Evolutionary conservation across 176 grass and related monocot genomes (phyloP), one percentile per base, ranked within the genome.

Genomic region (Phoenix dactylifera): DNA sequence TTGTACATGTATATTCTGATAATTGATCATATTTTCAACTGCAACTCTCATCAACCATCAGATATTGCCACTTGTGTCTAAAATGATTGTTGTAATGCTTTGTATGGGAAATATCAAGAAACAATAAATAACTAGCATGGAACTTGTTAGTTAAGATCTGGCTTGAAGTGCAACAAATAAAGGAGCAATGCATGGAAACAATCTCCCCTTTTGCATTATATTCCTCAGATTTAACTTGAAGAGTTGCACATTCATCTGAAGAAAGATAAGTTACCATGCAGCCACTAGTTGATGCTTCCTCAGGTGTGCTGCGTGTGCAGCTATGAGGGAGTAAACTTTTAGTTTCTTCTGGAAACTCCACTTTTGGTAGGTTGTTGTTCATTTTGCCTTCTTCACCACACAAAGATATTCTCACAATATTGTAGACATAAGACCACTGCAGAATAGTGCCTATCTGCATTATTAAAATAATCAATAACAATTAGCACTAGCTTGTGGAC

Each of bases 371-470:
- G 70, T 19, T 51, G 49, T 16, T 19, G 65, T 26, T 52, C 0
- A 10, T 18, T 49, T 62, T 26, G 56, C 30, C 78, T 70, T 82
- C 65, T n/a, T 26, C 55, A 20, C 23, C 26, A 51, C 60, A 54
- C n/a, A 80, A 83, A 74, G 75, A 75, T 60, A 66, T 58, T 24
- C 81, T 73, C 14, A 97, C 32, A 26, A 84, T 90, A 16, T 97
- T 90, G 24, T 90, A 97, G 6, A 69, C 83, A 49, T 85, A 72
- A 5, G 70, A 73, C 92, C 92, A 97, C 10, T 91, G 60, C 50
- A 91, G 71, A 18, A 91, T 68, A 51, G 87, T 76, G 68, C 92
- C 92, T 18, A 97, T 74, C 93, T 97, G 69, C 51, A 71, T 10
- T 9, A 39, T 39, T 12, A 39, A 39, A 39, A 39, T 39, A 39